phyloP scores from a whole-genome alignment of 2,329 filamentous ascomycete species.

The Parastagonospora nodorum region DNA sequence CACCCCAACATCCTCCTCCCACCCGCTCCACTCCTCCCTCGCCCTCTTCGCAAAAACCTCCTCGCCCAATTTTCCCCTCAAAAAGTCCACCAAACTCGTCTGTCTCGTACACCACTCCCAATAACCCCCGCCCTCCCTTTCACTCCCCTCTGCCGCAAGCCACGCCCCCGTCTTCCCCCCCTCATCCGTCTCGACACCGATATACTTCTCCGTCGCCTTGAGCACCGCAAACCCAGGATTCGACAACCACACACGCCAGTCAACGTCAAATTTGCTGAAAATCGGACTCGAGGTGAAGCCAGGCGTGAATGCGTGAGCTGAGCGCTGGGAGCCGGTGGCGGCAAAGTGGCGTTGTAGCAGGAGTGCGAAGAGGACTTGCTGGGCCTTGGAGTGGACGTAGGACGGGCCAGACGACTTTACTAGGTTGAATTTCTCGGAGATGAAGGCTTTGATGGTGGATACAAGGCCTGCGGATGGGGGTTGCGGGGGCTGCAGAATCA shows the following conservation, averaged over 20 bases:
- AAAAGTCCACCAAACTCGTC: conserved; percentile 14
- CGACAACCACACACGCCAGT: conserved; percentile 12
- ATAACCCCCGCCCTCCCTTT: conserved; percentile 7
- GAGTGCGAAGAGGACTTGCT: conserved; percentile 17
- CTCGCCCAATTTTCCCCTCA: conserved; percentile 4
- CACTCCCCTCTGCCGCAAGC: conserved; percentile 10
- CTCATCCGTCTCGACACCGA: conserved; percentile 14
- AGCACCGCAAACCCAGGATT: conserved; percentile 16
- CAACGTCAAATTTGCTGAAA: conserved; percentile 12
- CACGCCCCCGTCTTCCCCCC: conserved; percentile 19
- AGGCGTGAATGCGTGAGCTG: conserved; percentile 12
- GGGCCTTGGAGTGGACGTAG: conserved; percentile 14
- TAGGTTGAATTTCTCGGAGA: background rate
- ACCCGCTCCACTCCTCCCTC: conserved; percentile 8
- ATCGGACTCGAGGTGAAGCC: conserved; percentile 17
- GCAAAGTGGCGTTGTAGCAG: conserved; percentile 14
- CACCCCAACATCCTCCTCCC: conserved; percentile 14
- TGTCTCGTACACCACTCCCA: conserved; percentile 14
- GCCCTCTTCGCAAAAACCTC: conserved; percentile 1
- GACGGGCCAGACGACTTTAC: background rate
- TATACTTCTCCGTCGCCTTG: conserved; percentile 8
- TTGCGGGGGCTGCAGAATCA: background rate
- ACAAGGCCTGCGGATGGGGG: background rate
- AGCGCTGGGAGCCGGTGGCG: background rate
- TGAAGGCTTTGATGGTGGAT: background rate